These are phyloP conservation scores for Globisporangium mamillatum DNA, from an alignment of 352 stramenopile genomes.

Conservation along the genomic window DNA sequence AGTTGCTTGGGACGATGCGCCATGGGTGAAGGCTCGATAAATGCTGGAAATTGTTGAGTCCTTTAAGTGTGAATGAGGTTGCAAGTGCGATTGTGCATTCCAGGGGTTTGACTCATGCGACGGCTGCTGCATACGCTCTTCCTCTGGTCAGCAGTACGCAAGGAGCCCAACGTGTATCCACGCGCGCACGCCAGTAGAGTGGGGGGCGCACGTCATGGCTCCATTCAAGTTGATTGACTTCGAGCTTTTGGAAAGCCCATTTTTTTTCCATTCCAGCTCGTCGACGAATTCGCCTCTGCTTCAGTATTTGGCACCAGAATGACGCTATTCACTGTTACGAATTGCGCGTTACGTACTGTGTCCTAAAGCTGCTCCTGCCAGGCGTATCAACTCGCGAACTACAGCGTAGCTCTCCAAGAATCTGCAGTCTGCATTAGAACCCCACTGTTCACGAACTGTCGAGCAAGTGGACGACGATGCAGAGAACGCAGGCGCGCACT, in stretches of 20 bases:
- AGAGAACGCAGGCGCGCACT: not conserved
- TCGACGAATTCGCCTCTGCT: not conserved
- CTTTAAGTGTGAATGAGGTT: not conserved
- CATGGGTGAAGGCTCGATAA: not conserved
- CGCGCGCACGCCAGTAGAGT: not conserved
- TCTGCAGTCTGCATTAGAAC: not conserved
- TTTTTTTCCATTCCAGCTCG: not conserved
- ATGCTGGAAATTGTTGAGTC: not conserved
- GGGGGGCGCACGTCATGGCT: not conserved
- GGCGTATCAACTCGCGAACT: not conserved
- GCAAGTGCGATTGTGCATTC: not conserved
- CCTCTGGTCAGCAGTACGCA: not conserved
- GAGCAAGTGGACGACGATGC: not conserved
- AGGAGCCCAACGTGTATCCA: not conserved
- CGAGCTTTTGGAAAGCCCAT: not conserved
- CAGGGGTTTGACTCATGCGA: not conserved
- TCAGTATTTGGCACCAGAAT: not conserved
- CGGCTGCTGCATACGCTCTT: not conserved
- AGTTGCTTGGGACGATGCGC: conserved; percentile 13
- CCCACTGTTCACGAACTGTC: not conserved
- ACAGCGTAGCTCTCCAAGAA: not conserved
- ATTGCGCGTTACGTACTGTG: not conserved
- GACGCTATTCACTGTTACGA: not conserved
- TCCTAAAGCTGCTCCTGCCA: not conserved
- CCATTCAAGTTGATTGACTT: not conserved